Conservation (phyloP, 179 eudicot genomes). For the Amaranthus tricolor region DNA sequence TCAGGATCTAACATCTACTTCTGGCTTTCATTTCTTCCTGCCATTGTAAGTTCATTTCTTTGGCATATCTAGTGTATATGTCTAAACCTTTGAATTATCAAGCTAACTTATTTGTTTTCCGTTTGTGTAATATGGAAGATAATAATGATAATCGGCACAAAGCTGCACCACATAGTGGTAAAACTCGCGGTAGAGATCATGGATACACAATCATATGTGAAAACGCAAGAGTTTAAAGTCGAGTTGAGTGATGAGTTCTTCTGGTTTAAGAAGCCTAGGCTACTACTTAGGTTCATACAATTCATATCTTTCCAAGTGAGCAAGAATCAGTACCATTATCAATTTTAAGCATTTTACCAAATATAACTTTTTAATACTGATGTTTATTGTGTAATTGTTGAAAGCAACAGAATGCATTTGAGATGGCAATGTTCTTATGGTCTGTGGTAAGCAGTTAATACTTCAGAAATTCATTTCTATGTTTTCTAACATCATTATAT, state of each 20-base stretch:
- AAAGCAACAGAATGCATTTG: slow-evolving; percentile 67
- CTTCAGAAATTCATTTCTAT: neutral
- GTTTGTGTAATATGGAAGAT: slow-evolving; percentile 33
- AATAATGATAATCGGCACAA: slow-evolving; percentile 56
- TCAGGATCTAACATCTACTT: slow-evolving; percentile 69
- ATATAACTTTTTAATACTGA: neutral
- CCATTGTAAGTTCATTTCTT: slow-evolving; percentile 42
- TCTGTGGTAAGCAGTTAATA: slow-evolving; percentile 44
- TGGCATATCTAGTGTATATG: neutral
- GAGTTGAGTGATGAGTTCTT: slow-evolving; percentile 73
- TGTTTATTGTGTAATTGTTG: neutral
- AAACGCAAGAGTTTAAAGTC: slow-evolving; percentile 41
- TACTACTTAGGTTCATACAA: slow-evolving; percentile 61
- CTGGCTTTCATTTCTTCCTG: slow-evolving; percentile 70
- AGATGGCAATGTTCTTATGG: slow-evolving; percentile 77
- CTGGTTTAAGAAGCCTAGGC: slow-evolving; percentile 72
- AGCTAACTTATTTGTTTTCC: neutral
- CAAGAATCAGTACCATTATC: no score
- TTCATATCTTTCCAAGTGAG: slow-evolving; percentile 69
- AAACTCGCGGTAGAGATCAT: slow-evolving; percentile 65
- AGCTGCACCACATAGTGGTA: slow-evolving; percentile 64
- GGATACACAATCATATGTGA: slow-evolving; percentile 39
- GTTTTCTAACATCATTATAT: neutral
- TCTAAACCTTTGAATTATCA: neutral
- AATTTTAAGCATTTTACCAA: neutral